Evolutionary conservation across 1,284 basidiomycete genomes (phyloP).

Genomic region (Leucoagaricus sp.): DNA sequence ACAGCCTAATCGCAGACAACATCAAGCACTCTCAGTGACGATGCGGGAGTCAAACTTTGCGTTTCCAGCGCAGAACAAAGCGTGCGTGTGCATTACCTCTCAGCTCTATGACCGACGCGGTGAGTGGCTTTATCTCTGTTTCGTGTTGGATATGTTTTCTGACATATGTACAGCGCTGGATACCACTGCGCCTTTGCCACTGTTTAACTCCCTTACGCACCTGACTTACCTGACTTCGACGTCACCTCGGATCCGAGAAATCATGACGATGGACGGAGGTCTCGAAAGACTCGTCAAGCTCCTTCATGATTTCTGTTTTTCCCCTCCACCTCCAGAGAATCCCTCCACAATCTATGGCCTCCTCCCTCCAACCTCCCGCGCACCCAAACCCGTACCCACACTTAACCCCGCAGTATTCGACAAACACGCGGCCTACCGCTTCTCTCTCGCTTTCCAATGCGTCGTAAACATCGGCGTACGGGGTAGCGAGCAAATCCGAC

Average conservation of each 20-base stretch:
- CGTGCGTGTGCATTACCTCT: slow-evolving; percentile 92
- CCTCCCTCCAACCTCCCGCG: slow-evolving; percentile 55
- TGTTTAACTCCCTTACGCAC: slow-evolving; percentile 97
- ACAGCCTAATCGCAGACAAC: neutral
- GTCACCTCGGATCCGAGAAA: slow-evolving; percentile 96
- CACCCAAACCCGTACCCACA: slow-evolving; percentile 52
- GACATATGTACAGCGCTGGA: slow-evolving; percentile 98
- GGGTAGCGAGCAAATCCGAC: slow-evolving; percentile 91
- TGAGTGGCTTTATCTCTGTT: too few relatives aligned
- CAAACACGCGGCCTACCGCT: slow-evolving; percentile 83
- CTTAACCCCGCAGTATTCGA: slow-evolving; percentile 74
- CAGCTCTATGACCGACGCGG: slow-evolving; percentile 96
- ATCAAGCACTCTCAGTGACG: too few relatives aligned
- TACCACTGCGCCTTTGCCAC: slow-evolving; percentile 85
- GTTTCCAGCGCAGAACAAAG: slow-evolving; percentile 94
- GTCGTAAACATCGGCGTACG: slow-evolving; percentile 98
- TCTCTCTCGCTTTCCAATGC: slow-evolving; percentile 94
- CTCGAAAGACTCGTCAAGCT: slow-evolving; percentile 95
- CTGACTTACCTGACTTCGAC: slow-evolving; percentile 97
- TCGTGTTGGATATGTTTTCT: too few relatives aligned
- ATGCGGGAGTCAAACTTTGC: slow-evolving; percentile 99
- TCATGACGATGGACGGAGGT: slow-evolving; percentile 96
- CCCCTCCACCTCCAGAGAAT: slow-evolving; percentile 75
- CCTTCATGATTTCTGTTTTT: slow-evolving; percentile 83
- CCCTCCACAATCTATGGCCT: slow-evolving; percentile 75